These are phyloP conservation scores for Hyphopichia fennica DNA, from an alignment of 1,139 yeast species.

Conservation along the genomic window DNA sequence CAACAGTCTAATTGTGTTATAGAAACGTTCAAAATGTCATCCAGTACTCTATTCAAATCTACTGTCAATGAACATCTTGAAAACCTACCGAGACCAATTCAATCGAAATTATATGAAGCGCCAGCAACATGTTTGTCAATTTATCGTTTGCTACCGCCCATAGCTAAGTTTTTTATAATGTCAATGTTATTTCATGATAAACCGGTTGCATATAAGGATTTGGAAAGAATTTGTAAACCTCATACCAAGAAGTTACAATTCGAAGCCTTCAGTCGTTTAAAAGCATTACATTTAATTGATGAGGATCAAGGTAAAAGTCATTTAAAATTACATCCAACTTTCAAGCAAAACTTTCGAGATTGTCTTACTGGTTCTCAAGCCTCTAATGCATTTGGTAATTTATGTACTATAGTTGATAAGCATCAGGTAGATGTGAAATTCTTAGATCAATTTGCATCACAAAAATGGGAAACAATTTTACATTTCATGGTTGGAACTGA, in stretches of 20 bases:
- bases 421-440: conserved; percentile 61
- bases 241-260: conserved; percentile 55
- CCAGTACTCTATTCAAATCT: conserved; percentile 56
- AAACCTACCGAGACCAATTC: conserved; percentile 81
- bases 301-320: conserved; percentile 58
- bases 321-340: conserved; percentile 68
- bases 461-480: conserved; percentile 90
- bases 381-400: conserved; percentile 46
- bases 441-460: conserved; percentile 77
- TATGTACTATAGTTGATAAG: conserved; percentile 30
- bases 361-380: conserved; percentile 80
- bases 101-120: conserved; percentile 67
- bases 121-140: conserved; percentile 96
- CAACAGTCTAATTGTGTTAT: too few relatives aligned
- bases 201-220: conserved; percentile 64
- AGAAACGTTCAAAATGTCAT: conserved; percentile 22
- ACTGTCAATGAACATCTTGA: conserved; percentile 90
- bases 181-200: conserved; percentile 80
- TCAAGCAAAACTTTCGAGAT: conserved; percentile 71
- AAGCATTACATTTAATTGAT: conserved; percentile 71
- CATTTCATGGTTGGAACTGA: conserved; percentile 98
- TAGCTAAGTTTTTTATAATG: conserved; percentile 88
- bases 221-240: conserved; percentile 77
- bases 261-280: conserved; percentile 78
- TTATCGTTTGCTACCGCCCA: conserved; percentile 79